Conservation (phyloP, 257 asterid species). For the Misopates orontium region DNA sequence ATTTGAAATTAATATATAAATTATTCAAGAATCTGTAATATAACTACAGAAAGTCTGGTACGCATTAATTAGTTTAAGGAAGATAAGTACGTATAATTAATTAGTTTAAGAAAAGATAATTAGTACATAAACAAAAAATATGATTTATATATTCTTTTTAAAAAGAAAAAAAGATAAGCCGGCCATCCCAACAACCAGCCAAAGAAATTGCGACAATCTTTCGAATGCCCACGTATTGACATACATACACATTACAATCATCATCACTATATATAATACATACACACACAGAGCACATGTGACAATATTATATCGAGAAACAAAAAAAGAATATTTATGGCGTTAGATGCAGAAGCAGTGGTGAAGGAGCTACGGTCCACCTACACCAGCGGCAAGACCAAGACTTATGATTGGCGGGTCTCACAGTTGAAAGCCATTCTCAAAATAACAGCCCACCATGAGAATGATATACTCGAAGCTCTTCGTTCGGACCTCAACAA, state of each 20-base stretch:
- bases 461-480: slow-evolving; percentile 63
- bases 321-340: no score
- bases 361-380: slow-evolving; percentile 61
- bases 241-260: no score
- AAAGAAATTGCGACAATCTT: no score
- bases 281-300: not conserved
- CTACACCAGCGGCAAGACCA: slow-evolving; percentile 62
- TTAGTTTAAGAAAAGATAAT: no score
- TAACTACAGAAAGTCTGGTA: no score
- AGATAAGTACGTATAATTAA: no score
- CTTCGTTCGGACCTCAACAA: slow-evolving; percentile 71
- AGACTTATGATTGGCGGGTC: slow-evolving; percentile 68
- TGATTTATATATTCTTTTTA: not conserved
- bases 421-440: slow-evolving; percentile 75
- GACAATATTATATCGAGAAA: no score
- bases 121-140: not conserved
- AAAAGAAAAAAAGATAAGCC: not conserved
- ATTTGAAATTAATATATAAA: no score
- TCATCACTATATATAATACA: no score
- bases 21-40: no score
- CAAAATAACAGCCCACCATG: slow-evolving; percentile 54
- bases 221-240: no score
- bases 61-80: no score
- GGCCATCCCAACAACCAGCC: not conserved
- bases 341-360: slow-evolving; percentile 39